Evolutionary conservation across 768 basidiomycete genomes (phyloP).

Genomic region (Kwoniella europaea): DNA sequence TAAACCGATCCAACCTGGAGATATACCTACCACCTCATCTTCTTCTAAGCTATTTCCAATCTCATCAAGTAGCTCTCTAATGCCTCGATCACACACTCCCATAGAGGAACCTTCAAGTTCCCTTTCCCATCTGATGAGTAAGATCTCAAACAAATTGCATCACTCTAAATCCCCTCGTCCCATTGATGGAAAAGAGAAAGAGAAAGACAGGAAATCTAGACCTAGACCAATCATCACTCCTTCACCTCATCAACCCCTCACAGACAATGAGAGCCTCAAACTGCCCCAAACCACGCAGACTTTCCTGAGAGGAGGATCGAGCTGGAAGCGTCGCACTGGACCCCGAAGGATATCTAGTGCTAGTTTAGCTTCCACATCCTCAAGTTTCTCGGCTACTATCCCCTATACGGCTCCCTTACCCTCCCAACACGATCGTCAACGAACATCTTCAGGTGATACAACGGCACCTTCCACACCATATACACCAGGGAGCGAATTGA

Average conservation of each 20-base stretch:
- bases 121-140: neutral
- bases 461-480: neutral
- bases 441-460: no score
- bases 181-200: neutral
- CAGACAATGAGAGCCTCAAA: neutral
- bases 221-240: slow-evolving; percentile 8
- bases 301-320: neutral
- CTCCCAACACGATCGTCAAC: neutral
- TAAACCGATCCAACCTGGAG: neutral
- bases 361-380: neutral
- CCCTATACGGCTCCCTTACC: neutral
- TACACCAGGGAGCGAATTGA: neutral
- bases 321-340: neutral
- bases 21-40: neutral
- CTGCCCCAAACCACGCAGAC: slow-evolving; percentile 5
- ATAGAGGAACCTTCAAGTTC: slow-evolving; percentile 9
- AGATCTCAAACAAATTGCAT: slow-evolving; percentile 15
- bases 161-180: neutral
- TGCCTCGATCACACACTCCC: neutral
- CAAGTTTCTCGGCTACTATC: neutral
- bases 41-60: neutral
- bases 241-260: neutral
- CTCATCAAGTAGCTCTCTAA: neutral
- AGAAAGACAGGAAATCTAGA: neutral
- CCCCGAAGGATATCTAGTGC: neutral